Conservation (phyloP, 345 rosid genomes). For the Dipteronia sinensis region DNA sequence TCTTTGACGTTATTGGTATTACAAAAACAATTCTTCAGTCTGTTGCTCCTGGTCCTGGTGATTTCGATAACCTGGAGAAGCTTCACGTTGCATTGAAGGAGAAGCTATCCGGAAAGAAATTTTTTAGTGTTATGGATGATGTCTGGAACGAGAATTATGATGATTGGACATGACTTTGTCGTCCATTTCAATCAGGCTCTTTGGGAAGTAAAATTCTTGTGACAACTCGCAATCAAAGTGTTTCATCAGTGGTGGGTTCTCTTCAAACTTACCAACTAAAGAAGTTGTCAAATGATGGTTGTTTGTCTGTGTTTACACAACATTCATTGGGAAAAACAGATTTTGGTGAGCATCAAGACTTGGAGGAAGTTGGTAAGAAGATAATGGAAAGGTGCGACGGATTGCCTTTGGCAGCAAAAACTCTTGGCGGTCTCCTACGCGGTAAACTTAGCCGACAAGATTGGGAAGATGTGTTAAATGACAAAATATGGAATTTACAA, state of each 20-base stretch:
- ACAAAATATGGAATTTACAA: neutral
- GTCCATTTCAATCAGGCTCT: neutral
- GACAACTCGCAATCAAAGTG: neutral
- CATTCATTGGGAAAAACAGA: neutral
- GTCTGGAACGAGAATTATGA: constrained; percentile 19
- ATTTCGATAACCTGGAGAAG: neutral
- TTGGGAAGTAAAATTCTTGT: constrained; percentile 14
- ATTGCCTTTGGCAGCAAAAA: neutral
- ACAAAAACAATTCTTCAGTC: neutral
- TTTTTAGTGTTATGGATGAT: constrained; percentile 31
- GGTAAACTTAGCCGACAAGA: neutral
- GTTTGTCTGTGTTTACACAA: neutral
- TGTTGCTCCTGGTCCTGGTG: neutral
- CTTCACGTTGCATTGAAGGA: constrained; percentile 16
- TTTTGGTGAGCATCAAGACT: neutral
- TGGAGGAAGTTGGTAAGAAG: neutral
- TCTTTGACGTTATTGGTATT: constrained; percentile 1
- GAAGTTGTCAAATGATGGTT: neutral
- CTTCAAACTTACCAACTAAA: neutral
- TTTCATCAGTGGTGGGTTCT: neutral
- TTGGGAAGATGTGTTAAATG: neutral
- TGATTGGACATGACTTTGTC: neutral
- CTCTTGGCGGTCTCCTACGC: neutral
- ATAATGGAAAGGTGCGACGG: neutral
- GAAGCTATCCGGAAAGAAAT: constrained; percentile 2